Conservation (phyloP, 352 stramenopile genomes). For the Phytophthora citricola region DNA sequence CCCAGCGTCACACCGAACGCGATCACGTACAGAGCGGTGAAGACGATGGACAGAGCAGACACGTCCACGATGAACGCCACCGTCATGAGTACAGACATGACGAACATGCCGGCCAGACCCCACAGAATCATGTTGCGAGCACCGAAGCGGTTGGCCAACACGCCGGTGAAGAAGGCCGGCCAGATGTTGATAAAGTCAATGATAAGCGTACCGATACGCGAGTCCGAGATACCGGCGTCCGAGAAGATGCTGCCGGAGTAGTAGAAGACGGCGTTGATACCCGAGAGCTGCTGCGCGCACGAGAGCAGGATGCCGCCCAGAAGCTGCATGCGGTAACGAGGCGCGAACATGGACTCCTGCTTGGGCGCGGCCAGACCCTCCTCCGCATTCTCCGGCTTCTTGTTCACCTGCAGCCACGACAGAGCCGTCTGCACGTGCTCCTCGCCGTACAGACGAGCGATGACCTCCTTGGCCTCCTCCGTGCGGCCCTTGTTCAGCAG, state of each 20-base stretch:
- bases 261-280: slow-evolving; percentile 36
- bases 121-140: slow-evolving; percentile 62
- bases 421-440: slow-evolving; percentile 38
- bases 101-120: slow-evolving; percentile 44
- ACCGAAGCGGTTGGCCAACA: slow-evolving; percentile 44
- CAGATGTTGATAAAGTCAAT: slow-evolving; percentile 42
- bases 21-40: slow-evolving; percentile 23
- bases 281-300: slow-evolving; percentile 33
- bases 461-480: slow-evolving; percentile 34
- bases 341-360: slow-evolving; percentile 46
- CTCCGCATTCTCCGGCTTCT: slow-evolving; percentile 8
- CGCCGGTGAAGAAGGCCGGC: slow-evolving; percentile 33
- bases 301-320: slow-evolving; percentile 56
- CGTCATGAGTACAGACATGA: slow-evolving; percentile 46
- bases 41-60: slow-evolving; percentile 27
- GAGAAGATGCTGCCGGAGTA: slow-evolving; percentile 35
- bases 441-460: slow-evolving; percentile 38
- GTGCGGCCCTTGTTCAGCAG: slow-evolving; percentile 41
- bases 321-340: slow-evolving; percentile 51
- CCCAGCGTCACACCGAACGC: slow-evolving; percentile 24
- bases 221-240: slow-evolving; percentile 37
- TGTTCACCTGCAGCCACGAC: slow-evolving; percentile 32
- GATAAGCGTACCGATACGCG: slow-evolving; percentile 31
- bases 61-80: slow-evolving; percentile 27
- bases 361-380: slow-evolving; percentile 23